Evolutionary conservation across 1,139 yeast genomes (phyloP).

Genomic region (Protomyces gravidus): DNA sequence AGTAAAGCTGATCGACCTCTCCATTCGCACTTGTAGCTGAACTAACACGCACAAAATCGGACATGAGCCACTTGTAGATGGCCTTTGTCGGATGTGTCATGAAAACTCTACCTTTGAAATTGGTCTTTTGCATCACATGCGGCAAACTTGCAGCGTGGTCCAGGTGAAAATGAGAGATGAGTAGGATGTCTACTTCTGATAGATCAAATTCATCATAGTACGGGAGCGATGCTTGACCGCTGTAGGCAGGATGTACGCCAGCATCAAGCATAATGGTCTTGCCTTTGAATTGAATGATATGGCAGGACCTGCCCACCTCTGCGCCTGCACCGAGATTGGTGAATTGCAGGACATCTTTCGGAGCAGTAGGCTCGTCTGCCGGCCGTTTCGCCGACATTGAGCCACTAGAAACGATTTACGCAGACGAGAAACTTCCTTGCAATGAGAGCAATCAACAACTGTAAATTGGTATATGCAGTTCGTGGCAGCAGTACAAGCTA

Average conservation of each 20-base stretch:
- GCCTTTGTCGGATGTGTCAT: conserved; percentile 99
- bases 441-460: too few relatives aligned
- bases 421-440: too few relatives aligned
- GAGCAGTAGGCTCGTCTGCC: conserved; percentile 4
- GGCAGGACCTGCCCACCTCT: conserved; percentile 96
- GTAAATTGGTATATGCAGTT: too few relatives aligned
- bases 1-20: conserved; percentile 56
- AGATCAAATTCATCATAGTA: conserved; percentile 92
- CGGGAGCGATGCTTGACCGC: conserved; percentile 86
- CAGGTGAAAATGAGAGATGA: conserved; percentile 90
- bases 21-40: conserved; percentile 36
- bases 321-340: conserved; percentile 99
- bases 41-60: conserved; percentile 88
- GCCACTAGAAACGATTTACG: too few relatives aligned
- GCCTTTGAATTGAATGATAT: conserved; percentile 83
- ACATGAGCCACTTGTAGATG: conserved; percentile 86
- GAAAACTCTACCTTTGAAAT: conserved; percentile 87
- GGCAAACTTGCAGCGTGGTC: conserved; percentile 98
- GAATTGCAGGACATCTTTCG: conserved; percentile 52
- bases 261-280: conserved; percentile 98
- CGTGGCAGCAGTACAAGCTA: too few relatives aligned
- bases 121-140: conserved; percentile 95
- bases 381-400: conserved; percentile 23
- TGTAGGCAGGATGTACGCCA: conserved; percentile 93
- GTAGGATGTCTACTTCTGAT: conserved; percentile 74